phyloP scores from a whole-genome alignment of 768 basidiomycete species.

The Phanerodontia chrysosporium region DNA sequence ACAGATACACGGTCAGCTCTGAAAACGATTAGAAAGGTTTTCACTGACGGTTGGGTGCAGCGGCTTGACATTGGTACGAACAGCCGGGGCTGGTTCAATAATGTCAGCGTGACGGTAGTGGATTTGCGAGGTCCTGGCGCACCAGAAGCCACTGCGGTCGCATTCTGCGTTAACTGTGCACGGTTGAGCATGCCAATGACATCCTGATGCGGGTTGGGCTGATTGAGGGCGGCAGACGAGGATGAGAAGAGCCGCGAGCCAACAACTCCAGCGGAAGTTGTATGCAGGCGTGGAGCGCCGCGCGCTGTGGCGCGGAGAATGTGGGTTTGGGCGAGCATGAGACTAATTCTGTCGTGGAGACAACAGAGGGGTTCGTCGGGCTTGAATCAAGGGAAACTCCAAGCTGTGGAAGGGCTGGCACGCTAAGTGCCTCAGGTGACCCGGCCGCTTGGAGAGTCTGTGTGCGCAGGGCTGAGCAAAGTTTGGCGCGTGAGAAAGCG shows the following conservation, averaged over 20 bases:
- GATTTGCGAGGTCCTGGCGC: too few species aligned
- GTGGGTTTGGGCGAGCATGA: conserved; percentile 9
- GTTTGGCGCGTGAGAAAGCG: not conserved
- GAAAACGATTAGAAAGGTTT: not conserved
- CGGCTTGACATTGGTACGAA: not conserved
- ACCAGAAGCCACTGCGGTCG: too few species aligned
- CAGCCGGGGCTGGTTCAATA: not conserved
- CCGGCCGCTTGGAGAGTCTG: not conserved
- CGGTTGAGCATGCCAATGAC: not conserved
- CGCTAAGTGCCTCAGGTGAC: conserved; percentile 9
- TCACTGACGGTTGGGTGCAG: not conserved
- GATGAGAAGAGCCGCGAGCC: conserved; percentile 2
- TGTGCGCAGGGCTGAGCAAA: not conserved
- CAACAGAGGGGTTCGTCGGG: not conserved
- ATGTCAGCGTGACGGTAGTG: not conserved
- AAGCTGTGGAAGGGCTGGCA: not conserved
- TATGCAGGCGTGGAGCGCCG: not conserved
- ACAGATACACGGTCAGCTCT: not conserved
- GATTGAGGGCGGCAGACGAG: not conserved
- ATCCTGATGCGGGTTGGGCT: not conserved
- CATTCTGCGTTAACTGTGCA: too few species aligned
- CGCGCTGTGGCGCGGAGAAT: conserved; percentile 9
- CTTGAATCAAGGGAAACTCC: not conserved
- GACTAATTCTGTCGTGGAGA: conserved; percentile 2
- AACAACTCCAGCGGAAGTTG: not conserved